phyloP scores from a whole-genome alignment of 495 filamentous ascomycete species.

The Pyrenula massariospora region DNA sequence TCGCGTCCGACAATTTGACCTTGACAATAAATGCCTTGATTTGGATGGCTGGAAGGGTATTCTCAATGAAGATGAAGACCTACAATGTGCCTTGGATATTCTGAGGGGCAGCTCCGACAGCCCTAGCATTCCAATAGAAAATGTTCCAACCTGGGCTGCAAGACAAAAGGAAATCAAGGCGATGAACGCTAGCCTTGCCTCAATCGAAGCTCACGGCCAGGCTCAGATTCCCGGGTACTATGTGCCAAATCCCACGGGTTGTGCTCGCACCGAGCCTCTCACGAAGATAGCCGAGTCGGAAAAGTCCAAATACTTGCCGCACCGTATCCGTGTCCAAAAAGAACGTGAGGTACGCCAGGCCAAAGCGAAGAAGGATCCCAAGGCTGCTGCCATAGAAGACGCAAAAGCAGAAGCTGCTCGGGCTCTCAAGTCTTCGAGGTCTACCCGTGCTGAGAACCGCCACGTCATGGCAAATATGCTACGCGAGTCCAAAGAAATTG shows the following conservation, averaged over 20 bases:
- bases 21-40: constrained; percentile 52
- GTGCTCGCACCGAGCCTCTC: constrained; percentile 81
- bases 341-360: constrained; percentile 81
- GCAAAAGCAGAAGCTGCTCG: constrained; percentile 67
- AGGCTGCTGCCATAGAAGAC: constrained; percentile 50
- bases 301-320: constrained; percentile 95
- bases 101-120: constrained; percentile 24
- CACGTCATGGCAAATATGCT: constrained; percentile 55
- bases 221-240: constrained; percentile 79
- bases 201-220: constrained; percentile 28
- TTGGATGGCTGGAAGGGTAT: constrained; percentile 68
- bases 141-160: constrained; percentile 74
- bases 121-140: constrained; percentile 41
- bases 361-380: constrained; percentile 58
- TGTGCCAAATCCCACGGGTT: constrained; percentile 71
- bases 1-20: constrained; percentile 56
- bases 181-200: constrained; percentile 44
- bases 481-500: constrained; percentile 46
- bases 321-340: constrained; percentile 89
- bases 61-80: constrained; percentile 71
- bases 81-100: constrained; percentile 42
- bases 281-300: constrained; percentile 92
- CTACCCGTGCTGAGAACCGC: constrained; percentile 89
- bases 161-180: constrained; percentile 81
- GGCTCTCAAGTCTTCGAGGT: constrained; percentile 67